Base-by-base conservation (phyloP, 805 yeast species). In the Ogataea paraovalis region DNA sequence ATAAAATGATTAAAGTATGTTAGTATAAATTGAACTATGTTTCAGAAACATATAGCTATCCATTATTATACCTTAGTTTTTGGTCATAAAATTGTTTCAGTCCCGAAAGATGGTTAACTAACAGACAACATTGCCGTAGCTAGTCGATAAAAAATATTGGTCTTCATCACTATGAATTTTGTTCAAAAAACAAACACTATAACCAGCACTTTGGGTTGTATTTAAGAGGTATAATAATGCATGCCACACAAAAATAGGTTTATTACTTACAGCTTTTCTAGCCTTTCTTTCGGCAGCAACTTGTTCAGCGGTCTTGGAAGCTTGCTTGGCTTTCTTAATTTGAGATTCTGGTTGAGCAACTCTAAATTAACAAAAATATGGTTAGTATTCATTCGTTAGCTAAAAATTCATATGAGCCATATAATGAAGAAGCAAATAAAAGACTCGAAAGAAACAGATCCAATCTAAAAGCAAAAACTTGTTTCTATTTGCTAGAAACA, bases 41-140 rank as follows among this genome's bases (percentile, higher is more conserved):
- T n/a, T n/a, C n/a, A n/a, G n/a, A n/a, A n/a, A n/a, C n/a, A n/a
- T n/a, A n/a, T n/a, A n/a, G n/a, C n/a, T n/a, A n/a, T 18, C 16
- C 8, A 16, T 34, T 34, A 16, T 34, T 34, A n/a, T 34, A 10
- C 16, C 16, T 18, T 20, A n/a, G 12, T 34, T 7, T 25, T 30
- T 36, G 47, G 44, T 27, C 36, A 41, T 39, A 40, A 44, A 34
- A 38, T 23, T 27, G 50, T 70, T 66, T 82, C 87, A 82, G 87
- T 70, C 87, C 88, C 89, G 89, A 83, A 83, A 83, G 89, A 83
- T 83, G 89, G 89, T 83, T 82, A 80, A 80, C 80, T 75, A 74
- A 60, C 72, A 78, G 61, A 81, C 89, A 79, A 65, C 88, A 83
- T 78, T 55, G 88, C 82, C 77, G 59, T 52, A 67, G 85, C 87